Percentiles rank a stretch among this genome's conserved stretches.
phyloP scores from a whole-genome alignment of 1,284 basidiomycete species.

The Trametes versicolor region DNA sequence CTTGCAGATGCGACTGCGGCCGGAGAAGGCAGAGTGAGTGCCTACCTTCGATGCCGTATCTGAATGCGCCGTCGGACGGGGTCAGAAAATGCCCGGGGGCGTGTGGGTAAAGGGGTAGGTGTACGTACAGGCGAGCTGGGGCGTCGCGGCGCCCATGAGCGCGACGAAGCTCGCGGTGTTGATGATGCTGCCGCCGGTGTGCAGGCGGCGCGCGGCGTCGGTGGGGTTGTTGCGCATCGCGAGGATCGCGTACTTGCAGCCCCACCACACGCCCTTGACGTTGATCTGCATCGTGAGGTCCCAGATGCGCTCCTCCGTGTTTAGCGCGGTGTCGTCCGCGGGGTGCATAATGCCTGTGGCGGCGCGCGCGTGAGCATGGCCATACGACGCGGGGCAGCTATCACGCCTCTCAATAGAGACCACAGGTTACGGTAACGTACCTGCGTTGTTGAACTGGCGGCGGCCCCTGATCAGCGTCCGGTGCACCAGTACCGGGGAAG shows the following conservation, averaged over 20 bases:
- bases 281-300: constrained; percentile 95
- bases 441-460: constrained; percentile 88
- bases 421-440: constrained; percentile 46
- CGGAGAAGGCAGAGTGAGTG: not conserved
- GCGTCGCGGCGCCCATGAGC: constrained; percentile 92
- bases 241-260: constrained; percentile 95
- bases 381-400: not conserved
- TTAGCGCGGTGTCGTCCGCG: constrained; percentile 91
- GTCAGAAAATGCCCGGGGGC: not conserved
- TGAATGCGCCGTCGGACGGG: constrained; percentile 40
- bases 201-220: constrained; percentile 83
- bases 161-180: constrained; percentile 98
- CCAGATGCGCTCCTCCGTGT: constrained; percentile 97
- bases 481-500: not conserved
- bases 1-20: not conserved
- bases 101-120: not conserved
- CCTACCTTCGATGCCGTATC: constrained; percentile 87
- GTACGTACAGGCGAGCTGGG: constrained; percentile 91
- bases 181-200: constrained; percentile 92
- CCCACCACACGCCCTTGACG: constrained; percentile 99
- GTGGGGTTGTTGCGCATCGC: constrained; percentile 94
- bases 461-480: not conserved
- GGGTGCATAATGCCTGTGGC: constrained; percentile 91
- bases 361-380: constrained; percentile 9
- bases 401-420: not conserved